A percentile compares a stretch with the other conserved stretches of the same genome.
phyloP scores from a whole-genome alignment of 139 green algal genomes.

The Raphidocelis subcapitata region DNA sequence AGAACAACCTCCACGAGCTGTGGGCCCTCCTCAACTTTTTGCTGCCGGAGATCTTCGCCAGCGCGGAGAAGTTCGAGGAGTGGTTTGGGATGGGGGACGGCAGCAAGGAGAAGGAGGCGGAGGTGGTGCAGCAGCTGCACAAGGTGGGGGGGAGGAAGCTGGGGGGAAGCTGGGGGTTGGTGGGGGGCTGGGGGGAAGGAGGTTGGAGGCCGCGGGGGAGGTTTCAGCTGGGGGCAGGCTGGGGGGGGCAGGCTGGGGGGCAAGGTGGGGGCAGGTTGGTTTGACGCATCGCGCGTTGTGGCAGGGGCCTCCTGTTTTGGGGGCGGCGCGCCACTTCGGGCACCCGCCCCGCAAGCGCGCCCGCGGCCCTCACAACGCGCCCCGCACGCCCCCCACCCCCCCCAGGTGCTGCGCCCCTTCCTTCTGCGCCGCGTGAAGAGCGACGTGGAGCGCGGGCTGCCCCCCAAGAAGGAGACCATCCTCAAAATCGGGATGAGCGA shows the following conservation, averaged over 20 bases:
- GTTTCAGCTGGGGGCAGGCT: too few relatives aligned
- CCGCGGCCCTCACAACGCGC: too few relatives aligned
- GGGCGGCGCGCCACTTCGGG: too few relatives aligned
- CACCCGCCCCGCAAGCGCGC: too few relatives aligned
- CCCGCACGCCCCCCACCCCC: too few relatives aligned
- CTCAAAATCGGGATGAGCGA: constrained; percentile 98
- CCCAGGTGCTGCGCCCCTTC: constrained; percentile 94
- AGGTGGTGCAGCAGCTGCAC: constrained; percentile 97
- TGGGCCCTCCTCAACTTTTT: constrained; percentile 99
- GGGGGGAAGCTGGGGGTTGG: too few relatives aligned
- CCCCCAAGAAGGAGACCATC: constrained; percentile 99
- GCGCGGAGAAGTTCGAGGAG: constrained; percentile 95
- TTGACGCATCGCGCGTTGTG: too few relatives aligned
- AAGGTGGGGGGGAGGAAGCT: constrained; percentile 60
- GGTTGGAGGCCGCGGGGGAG: too few relatives aligned
- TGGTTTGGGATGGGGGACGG: constrained; percentile 87
- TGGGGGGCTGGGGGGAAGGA: not conserved
- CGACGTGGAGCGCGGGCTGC: constrained; percentile 96
- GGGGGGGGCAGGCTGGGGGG: too few relatives aligned
- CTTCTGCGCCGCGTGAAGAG: constrained; percentile 96
- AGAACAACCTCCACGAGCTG: constrained; percentile 98
- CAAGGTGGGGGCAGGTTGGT: too few relatives aligned
- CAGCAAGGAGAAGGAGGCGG: constrained; percentile 79
- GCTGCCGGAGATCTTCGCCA: constrained; percentile 94
- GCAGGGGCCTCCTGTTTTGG: too few relatives aligned